Evolutionary conservation across 129 eudicot genomes (phyloP).

Genomic region (Solidago caesia): DNA sequence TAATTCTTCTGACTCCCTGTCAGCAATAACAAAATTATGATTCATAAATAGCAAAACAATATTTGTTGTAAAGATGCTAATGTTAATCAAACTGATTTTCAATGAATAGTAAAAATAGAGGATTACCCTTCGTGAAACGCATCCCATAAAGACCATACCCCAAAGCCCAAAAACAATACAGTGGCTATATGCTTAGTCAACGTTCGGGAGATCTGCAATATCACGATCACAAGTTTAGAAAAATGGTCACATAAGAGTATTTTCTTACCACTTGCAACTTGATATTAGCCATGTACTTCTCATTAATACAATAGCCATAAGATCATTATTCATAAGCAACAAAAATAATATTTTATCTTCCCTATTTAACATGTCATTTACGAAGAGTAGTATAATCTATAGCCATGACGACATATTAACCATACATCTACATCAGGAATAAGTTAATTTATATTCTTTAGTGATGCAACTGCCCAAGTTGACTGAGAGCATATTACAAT

Average conservation of each 20-base stretch:
- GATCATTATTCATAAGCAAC: not conserved
- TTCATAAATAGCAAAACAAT: constrained; percentile 4
- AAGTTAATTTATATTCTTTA: not conserved
- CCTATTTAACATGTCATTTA: not conserved
- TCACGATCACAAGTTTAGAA: constrained; percentile 15
- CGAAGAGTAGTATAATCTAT: not conserved
- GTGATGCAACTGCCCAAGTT: not conserved
- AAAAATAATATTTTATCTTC: not conserved
- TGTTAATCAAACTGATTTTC: not conserved
- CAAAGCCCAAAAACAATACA: constrained; percentile 87
- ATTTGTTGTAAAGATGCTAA: constrained; percentile 15
- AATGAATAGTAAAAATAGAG: not conserved
- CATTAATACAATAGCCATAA: not conserved
- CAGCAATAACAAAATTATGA: constrained; percentile 10
- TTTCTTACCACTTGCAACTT: not conserved
- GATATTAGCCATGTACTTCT: not conserved
- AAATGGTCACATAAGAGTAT: not conserved
- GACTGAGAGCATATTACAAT: constrained; percentile 3
- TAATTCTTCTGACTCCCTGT: constrained; percentile 82
- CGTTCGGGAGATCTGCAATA: constrained; percentile 74
- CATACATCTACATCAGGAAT: not conserved
- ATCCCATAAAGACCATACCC: constrained; percentile 97
- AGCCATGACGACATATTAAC: not conserved
- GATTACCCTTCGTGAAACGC: constrained; percentile 77
- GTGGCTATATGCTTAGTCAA: constrained; percentile 90